Evolutionary conservation across 2,329 filamentous ascomycete genomes (phyloP), one percentile per base, ranked within the genome.

Genomic region (Xylaria sp.): DNA sequence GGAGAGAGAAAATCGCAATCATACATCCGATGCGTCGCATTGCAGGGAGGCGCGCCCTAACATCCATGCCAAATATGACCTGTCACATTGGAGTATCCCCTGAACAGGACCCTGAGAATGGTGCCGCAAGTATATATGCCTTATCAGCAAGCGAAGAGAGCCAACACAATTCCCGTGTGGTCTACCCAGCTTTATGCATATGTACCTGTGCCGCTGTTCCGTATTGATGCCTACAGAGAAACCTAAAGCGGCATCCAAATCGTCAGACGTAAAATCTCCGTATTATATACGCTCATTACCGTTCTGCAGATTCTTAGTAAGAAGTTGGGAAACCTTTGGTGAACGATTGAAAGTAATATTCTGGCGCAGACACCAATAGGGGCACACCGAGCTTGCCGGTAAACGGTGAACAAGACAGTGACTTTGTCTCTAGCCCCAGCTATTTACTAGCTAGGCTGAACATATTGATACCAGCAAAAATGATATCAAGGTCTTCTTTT

Each of bases 51-150:
- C 33, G 23, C 20, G 53, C 36, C 33, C n/a, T 15, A 28, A 56
- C 53, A 56, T 38, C 33, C 33, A 56, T 56, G 53, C 53, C 15
- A 58, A 20, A 58, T 15, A 38, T 42, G 28, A 58, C 54, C 15
- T 58, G 42, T 63, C 53, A 48, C 42, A 57, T 28, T 49, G 54
- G 31, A 48, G 61, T n/a, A 17, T 7, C 48, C 40, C 38, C 38
- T 40, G 38, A 40, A 40, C 38, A 40, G 38, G 38, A 40, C 38
- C 38, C 38, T 31, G 42, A 40, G 13, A 6, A 42, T 42, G 36
- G 36, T 6, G 36, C 23, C 20, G 54, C 20, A 26, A 58, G 54
- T 28, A 42, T 40, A 26, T 38, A 38, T 38, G 38, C n/a, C 15
- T 58, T 58, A 28, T 58, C 23, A 40, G 28, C 23, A 57, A 20